Evolutionary conservation across 305 asterid species (phyloP).

Genomic region (Rubia balearica): DNA sequence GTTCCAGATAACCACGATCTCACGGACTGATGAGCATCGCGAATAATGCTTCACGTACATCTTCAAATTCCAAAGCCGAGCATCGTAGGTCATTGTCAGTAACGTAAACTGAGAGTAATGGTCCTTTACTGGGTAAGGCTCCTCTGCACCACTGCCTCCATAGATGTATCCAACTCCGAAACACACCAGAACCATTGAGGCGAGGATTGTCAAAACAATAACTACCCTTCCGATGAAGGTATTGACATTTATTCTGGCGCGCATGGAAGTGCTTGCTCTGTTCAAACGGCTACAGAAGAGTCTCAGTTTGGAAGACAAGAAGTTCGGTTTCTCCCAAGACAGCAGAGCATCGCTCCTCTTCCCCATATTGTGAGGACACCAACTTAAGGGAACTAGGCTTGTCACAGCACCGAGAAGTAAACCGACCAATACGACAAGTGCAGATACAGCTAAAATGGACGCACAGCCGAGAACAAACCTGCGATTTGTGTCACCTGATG

Average conservation of each 20-base stretch:
- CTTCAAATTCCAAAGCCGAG: slow-evolving; percentile 88
- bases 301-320: slow-evolving; percentile 48
- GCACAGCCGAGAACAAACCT: slow-evolving; percentile 58
- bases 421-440: slow-evolving; percentile 54
- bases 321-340: slow-evolving; percentile 45
- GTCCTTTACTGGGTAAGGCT: slow-evolving; percentile 54
- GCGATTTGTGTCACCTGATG: slow-evolving; percentile 61
- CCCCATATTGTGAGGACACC: slow-evolving; percentile 71
- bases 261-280: slow-evolving; percentile 46
- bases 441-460: slow-evolving; percentile 44
- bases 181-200: slow-evolving; percentile 41
- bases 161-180: slow-evolving; percentile 49
- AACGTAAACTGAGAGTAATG: slow-evolving; percentile 86
- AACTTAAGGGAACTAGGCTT: slow-evolving; percentile 64
- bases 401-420: slow-evolving; percentile 65
- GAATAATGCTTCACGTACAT: slow-evolving; percentile 87
- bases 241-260: slow-evolving; percentile 51
- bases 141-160: slow-evolving; percentile 82
- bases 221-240: slow-evolving; percentile 45
- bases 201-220: slow-evolving; percentile 28
- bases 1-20: slow-evolving; percentile 95
- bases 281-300: slow-evolving; percentile 63
- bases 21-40: slow-evolving; percentile 82
- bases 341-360: slow-evolving; percentile 66
- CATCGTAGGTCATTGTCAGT: slow-evolving; percentile 91